These are phyloP conservation scores for Cyberlindnera xylosilytica DNA, from an alignment of 805 yeast species.

Conservation along the genomic window DNA sequence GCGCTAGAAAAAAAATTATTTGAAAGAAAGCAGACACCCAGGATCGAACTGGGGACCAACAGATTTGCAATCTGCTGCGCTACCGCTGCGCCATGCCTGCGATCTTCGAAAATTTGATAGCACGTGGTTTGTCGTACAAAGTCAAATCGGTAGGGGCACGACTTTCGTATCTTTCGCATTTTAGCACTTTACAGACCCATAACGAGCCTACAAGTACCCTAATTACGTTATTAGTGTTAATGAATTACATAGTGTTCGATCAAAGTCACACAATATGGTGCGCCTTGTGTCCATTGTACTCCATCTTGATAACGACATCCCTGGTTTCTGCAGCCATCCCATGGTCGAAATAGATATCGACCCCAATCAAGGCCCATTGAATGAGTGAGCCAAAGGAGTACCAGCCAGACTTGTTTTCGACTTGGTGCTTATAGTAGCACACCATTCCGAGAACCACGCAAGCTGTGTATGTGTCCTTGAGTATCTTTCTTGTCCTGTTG, in stretches of 20 bases:
- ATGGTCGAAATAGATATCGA: conserved; percentile 8
- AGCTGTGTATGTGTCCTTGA: conserved; percentile 1
- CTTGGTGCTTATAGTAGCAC: conserved; percentile 10
- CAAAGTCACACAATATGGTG: conserved; percentile 3
- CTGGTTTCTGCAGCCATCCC: conserved; percentile 1
- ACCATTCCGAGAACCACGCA: not conserved
- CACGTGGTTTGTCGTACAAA: too few relatives aligned
- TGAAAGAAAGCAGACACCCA: conserved; percentile 69
- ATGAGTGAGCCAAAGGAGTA: conserved; percentile 8
- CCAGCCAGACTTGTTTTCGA: conserved; percentile 7
- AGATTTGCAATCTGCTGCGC: conserved; percentile 99
- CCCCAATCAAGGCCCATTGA: conserved; percentile 7
- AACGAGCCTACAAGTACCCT: too few relatives aligned
- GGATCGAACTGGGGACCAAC: conserved; percentile 97
- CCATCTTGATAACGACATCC: conserved; percentile 2
- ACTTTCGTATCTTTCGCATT: too few relatives aligned
- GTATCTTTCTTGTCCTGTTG: conserved; percentile 6
- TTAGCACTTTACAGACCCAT: too few relatives aligned
- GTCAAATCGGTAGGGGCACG: too few relatives aligned
- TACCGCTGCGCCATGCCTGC: conserved; percentile 95
- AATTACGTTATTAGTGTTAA: too few relatives aligned
- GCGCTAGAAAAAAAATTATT: not conserved
- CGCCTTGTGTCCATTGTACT: not conserved
- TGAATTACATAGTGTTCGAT: not conserved
- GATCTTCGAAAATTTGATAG: conserved; percentile 1